These are phyloP conservation scores for Trametes sanguinea DNA, from an alignment of 768 basidiomycete genomes.

Conservation along the genomic window DNA sequence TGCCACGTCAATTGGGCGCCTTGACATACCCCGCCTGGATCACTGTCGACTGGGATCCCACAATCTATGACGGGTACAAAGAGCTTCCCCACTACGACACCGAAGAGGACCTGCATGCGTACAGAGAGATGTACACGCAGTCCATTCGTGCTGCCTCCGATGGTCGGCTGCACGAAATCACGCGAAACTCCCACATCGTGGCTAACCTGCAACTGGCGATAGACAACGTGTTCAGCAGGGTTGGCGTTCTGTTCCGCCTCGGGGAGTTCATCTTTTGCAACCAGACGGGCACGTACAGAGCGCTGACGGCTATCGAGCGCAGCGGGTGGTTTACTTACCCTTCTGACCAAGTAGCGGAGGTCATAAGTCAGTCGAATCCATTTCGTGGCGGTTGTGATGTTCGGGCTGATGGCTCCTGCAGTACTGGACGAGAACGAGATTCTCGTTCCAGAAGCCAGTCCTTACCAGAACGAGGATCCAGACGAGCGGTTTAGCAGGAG, in stretches of 20 bases:
- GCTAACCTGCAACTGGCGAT: background rate
- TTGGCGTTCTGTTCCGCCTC: background rate
- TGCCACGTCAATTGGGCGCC: background rate
- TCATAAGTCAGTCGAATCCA: background rate
- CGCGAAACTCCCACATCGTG: conserved; percentile 11
- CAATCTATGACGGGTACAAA: background rate
- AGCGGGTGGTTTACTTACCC: background rate
- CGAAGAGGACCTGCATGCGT: background rate
- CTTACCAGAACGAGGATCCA: too few species aligned
- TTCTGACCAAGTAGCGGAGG: background rate
- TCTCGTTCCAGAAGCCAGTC: too few species aligned
- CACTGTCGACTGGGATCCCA: conserved; percentile 7
- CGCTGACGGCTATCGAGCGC: background rate
- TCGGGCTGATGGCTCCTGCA: too few species aligned
- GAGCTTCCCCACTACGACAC: background rate
- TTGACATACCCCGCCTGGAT: conserved; percentile 2
- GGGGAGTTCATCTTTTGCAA: conserved; percentile 3
- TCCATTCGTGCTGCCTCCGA: background rate
- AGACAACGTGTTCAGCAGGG: background rate
- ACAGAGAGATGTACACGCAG: conserved; percentile 4
- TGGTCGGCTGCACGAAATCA: background rate
- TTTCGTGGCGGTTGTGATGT: too few species aligned
- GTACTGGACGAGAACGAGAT: too few species aligned
- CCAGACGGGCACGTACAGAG: background rate
- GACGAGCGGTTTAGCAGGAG: too few species aligned